A percentile compares a stretch with the other conserved stretches of the same genome.
phyloP scores from a whole-genome alignment of 2,329 filamentous ascomycete genomes.

The Aspergillus brasiliensis region DNA sequence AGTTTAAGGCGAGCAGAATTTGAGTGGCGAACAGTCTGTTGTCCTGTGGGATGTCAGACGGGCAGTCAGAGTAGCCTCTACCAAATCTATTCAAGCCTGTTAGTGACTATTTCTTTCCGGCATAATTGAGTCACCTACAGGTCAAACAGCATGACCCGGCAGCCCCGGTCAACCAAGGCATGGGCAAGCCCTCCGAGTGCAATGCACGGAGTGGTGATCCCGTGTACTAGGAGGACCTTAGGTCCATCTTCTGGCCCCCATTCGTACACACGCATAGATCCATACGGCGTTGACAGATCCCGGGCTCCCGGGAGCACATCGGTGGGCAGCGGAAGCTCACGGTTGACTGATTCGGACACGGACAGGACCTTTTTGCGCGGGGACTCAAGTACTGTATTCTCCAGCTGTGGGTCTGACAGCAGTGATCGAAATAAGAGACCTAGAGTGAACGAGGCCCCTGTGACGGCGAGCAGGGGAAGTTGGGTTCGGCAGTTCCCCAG shows the following conservation, averaged over 20 bases:
- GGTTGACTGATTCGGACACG: slow-evolving; percentile 40
- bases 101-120: neutral
- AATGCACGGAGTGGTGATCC: slow-evolving; percentile 77
- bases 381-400: slow-evolving; percentile 33
- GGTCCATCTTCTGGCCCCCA: slow-evolving; percentile 73
- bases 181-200: slow-evolving; percentile 68
- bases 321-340: slow-evolving; percentile 64
- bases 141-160: slow-evolving; percentile 78
- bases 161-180: slow-evolving; percentile 66
- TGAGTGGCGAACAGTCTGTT: slow-evolving; percentile 72
- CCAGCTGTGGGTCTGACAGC: slow-evolving; percentile 19
- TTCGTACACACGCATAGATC: slow-evolving; percentile 73
- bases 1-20: slow-evolving; percentile 69
- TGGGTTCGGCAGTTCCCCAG: slow-evolving; percentile 32
- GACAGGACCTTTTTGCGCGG: slow-evolving; percentile 37
- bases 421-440: slow-evolving; percentile 35
- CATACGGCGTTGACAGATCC: slow-evolving; percentile 65
- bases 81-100: slow-evolving; percentile 48
- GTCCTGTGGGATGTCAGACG: slow-evolving; percentile 68
- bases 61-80: slow-evolving; percentile 74
- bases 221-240: slow-evolving; percentile 75
- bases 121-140: slow-evolving; percentile 36
- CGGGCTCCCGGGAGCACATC: slow-evolving; percentile 64
- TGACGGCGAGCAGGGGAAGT: slow-evolving; percentile 37
- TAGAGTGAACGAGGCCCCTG: slow-evolving; percentile 39